phyloP scores from a whole-genome alignment of 495 filamentous ascomycete genomes.

The Delitschia confertaspora region DNA sequence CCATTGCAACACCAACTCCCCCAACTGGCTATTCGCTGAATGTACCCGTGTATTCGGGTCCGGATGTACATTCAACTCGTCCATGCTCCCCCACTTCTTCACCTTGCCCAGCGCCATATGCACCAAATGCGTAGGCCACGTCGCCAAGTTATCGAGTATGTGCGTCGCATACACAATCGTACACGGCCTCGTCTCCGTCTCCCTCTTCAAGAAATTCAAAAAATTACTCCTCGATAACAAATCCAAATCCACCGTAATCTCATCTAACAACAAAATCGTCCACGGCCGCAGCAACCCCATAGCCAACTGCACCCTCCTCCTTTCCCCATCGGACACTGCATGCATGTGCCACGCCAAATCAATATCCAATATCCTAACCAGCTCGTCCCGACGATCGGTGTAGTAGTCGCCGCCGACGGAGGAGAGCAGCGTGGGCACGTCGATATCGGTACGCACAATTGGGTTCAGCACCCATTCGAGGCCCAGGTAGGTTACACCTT shows the following conservation, averaged over 20 bases:
- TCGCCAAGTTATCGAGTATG: conserved; percentile 84
- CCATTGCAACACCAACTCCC: conserved; percentile 81
- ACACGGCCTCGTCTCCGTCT: conserved; percentile 72
- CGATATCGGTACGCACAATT: conserved; percentile 91
- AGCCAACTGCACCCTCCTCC: conserved; percentile 82
- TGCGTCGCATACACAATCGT: conserved; percentile 98
- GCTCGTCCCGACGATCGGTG: conserved; percentile 70
- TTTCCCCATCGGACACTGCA: conserved; percentile 83
- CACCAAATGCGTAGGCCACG: conserved; percentile 91
- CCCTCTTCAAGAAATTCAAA: conserved; percentile 72
- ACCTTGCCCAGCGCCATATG: conserved; percentile 86
- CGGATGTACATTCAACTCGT: conserved; percentile 38
- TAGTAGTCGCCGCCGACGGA: conserved; percentile 83
- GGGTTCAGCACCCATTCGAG: conserved; percentile 98
- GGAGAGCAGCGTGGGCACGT: conserved; percentile 70
- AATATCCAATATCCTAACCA: conserved; percentile 83
- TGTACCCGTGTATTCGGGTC: conserved; percentile 41
- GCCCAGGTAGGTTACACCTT: conserved; percentile 93
- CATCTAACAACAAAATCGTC: conserved; percentile 82
- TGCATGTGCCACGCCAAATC: conserved; percentile 92
- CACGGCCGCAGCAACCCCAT: conserved; percentile 96
- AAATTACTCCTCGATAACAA: conserved; percentile 76
- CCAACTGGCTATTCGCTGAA: conserved; percentile 56
- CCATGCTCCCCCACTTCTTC: conserved; percentile 69
- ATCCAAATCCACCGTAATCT: conserved; percentile 96